Evolutionary conservation across 73 alveolate species (phyloP), one percentile per base, ranked within the genome.

Genomic region (Stentor roeselii): DNA sequence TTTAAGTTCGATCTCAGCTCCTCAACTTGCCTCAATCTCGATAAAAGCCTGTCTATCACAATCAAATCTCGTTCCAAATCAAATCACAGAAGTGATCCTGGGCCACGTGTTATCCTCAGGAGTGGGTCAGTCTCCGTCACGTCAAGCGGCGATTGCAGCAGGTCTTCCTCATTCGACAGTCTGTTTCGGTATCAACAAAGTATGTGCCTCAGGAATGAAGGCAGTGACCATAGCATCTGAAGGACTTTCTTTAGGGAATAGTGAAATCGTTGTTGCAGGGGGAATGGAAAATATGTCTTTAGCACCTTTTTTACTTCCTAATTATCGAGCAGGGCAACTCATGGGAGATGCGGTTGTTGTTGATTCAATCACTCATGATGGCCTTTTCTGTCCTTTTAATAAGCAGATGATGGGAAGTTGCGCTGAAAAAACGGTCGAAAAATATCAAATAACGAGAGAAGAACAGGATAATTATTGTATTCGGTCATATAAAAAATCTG

Each of bases 241-340:
- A 61, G 82, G 92, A 42, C 90, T 95, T 59, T 90, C 94, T 35
- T 88, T 92, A 36, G 99, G 99, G 2, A 88, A 87, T 75, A 74
- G 92, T 37, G 93, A 90, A 37, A 86, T 92, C 39, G 82, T 88
- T 40, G 90, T 92, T 3, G 96, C 97, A 3, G 97, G 97, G 36
- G 97, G 97, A 15, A 83, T 91, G 90, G 98, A 95, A 74, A 67
- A 92, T 76, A 93, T 93, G 99, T 89, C 96, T 60, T 84, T 78
- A 76, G 91, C 89, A 38, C 99, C 99, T 41, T 96, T 91, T 83
- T 88, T 92, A 38, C 90, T 90, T 42, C 76, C 90, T 15, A 77
- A 87, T 39, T 80, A 88, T 36, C 88, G 99, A 89, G 75, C 83
- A 76, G 98, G 97, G 14, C 90, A 91, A 3, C 78, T 87, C 59